These are phyloP conservation scores for Aristolochia californica DNA, from an alignment of 164 flowering plant species.

Conservation along the genomic window DNA sequence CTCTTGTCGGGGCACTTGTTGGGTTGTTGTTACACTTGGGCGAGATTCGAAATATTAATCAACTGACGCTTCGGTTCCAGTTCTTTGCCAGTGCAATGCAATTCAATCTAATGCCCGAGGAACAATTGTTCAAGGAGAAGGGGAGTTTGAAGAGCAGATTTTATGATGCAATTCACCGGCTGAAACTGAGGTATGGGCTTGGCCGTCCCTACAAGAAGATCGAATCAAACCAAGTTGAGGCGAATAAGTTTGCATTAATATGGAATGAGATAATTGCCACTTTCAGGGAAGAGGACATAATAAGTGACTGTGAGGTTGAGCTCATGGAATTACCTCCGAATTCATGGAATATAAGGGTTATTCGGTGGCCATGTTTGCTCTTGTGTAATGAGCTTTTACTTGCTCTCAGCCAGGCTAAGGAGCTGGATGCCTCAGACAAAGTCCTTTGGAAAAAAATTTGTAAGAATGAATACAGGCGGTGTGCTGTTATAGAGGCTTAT, in stretches of 20 bases:
- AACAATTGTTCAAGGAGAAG: slow-evolving; percentile 25
- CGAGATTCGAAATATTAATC: slow-evolving; percentile 69
- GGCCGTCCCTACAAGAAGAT: slow-evolving; percentile 66
- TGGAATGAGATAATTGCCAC: slow-evolving; percentile 78
- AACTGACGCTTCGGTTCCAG: slow-evolving; percentile 82
- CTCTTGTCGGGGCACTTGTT: slow-evolving; percentile 55
- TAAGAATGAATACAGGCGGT: slow-evolving; percentile 70
- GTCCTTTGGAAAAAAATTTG: slow-evolving; percentile 60
- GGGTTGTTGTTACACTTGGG: slow-evolving; percentile 88
- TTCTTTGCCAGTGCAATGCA: slow-evolving; percentile 91
- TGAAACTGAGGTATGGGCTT: slow-evolving; percentile 78
- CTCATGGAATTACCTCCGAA: slow-evolving; percentile 70
- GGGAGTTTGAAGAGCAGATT: slow-evolving; percentile 48
- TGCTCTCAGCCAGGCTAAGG: slow-evolving; percentile 73
- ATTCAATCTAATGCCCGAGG: slow-evolving; percentile 87
- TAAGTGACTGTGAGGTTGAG: slow-evolving; percentile 73
- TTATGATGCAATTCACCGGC: slow-evolving; percentile 49
- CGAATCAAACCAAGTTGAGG: slow-evolving; percentile 73
- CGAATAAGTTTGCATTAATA: slow-evolving; percentile 63
- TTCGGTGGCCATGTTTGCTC: slow-evolving; percentile 93
- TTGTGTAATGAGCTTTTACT: slow-evolving; percentile 84
- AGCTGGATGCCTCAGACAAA: slow-evolving; percentile 43
- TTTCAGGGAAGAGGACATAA: slow-evolving; percentile 79
- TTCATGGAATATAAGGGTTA: slow-evolving; percentile 73
- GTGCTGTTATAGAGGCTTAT: slow-evolving; percentile 84